Conservation (phyloP, 2,329 filamentous ascomycete genomes). For the Alternaria consortialis region DNA sequence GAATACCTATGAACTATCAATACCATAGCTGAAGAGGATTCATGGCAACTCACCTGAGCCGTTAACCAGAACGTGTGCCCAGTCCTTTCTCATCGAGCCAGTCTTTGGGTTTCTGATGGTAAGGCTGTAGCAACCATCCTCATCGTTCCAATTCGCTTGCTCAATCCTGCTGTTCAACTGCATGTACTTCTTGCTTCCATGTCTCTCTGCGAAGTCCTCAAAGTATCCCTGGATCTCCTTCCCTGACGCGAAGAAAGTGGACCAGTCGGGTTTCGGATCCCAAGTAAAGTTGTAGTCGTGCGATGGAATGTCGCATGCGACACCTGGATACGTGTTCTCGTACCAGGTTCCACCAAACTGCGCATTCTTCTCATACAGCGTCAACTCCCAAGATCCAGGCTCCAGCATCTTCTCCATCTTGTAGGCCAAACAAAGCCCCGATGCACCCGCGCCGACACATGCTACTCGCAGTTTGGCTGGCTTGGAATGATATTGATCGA, state of each 20-base stretch:
- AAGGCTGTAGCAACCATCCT: slow-evolving; percentile 52
- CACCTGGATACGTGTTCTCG: slow-evolving; percentile 48
- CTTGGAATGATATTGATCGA: slow-evolving; percentile 48
- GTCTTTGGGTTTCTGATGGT: slow-evolving; percentile 48
- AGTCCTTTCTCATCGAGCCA: slow-evolving; percentile 44
- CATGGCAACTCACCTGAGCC: slow-evolving; percentile 48
- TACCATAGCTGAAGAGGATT: slow-evolving; percentile 31
- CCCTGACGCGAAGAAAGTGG: slow-evolving; percentile 59
- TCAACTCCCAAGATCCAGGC: slow-evolving; percentile 42
- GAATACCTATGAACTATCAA: slow-evolving; percentile 51
- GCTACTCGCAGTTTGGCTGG: slow-evolving; percentile 42
- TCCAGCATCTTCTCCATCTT: slow-evolving; percentile 47
- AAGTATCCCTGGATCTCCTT: slow-evolving; percentile 61
- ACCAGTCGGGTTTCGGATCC: slow-evolving; percentile 67
- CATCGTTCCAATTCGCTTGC: slow-evolving; percentile 56
- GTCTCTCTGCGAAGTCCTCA: slow-evolving; percentile 64
- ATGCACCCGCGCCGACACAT: slow-evolving; percentile 42
- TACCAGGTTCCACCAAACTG: slow-evolving; percentile 47
- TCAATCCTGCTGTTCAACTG: slow-evolving; percentile 58
- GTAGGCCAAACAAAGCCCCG: slow-evolving; percentile 44
- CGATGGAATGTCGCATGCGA: slow-evolving; percentile 47
- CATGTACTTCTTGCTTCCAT: slow-evolving; percentile 61
- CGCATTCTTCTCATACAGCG: slow-evolving; percentile 43
- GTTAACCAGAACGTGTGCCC: slow-evolving; percentile 55
- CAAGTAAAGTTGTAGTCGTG: slow-evolving; percentile 72